These are phyloP conservation scores for Chamaecyparis obtusa DNA, from an alignment of 75 land plant genomes.

Conservation along the genomic window DNA sequence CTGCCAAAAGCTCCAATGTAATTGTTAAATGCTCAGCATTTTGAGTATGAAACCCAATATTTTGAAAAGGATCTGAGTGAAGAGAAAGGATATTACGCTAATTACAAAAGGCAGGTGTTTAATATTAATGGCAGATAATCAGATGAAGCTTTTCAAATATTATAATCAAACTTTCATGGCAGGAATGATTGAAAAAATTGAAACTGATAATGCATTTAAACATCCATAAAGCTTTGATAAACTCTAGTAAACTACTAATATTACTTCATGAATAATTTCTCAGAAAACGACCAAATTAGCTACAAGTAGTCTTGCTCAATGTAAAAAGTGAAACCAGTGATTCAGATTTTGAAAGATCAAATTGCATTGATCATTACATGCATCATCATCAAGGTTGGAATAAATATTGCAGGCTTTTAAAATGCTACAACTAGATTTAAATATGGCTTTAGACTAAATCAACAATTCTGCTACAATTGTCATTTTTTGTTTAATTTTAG, in stretches of 20 bases:
- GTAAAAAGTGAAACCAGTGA: background rate
- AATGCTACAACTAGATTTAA: background rate
- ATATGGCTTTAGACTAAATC: background rate
- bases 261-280: background rate
- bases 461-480: background rate
- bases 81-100: background rate
- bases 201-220: background rate
- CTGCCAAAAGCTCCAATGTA: slow-evolving; percentile 23
- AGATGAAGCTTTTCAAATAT: background rate
- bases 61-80: background rate
- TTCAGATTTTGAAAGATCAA: background rate
- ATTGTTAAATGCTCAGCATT: background rate
- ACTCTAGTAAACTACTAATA: background rate
- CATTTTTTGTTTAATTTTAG: background rate
- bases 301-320: background rate
- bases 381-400: background rate
- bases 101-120: background rate
- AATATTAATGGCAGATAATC: background rate
- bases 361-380: background rate
- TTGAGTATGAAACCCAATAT: background rate
- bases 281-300: background rate
- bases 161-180: background rate
- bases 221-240: background rate
- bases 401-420: background rate
- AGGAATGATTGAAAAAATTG: background rate